A percentile compares a stretch with the other conserved stretches of the same genome.
These are phyloP conservation scores for Aspergillus pseudotamarii DNA, from an alignment of 2,329 filamentous ascomycete species.

Conservation along the genomic window DNA sequence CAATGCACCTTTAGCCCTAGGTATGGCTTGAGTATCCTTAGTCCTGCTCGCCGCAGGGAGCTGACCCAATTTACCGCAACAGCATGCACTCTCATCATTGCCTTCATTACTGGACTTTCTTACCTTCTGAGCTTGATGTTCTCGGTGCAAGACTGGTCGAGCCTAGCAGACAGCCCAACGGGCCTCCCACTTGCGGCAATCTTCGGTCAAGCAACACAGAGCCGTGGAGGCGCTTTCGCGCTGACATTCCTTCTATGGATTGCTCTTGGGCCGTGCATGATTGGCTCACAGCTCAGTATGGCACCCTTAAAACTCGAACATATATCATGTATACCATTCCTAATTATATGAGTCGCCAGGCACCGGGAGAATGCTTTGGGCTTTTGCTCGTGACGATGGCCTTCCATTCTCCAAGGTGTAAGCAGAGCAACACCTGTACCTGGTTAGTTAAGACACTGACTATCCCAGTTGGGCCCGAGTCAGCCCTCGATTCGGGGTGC, in stretches of 20 bases:
- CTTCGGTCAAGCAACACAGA: conserved; percentile 61
- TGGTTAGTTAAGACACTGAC: neutral
- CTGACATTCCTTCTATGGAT: conserved; percentile 49
- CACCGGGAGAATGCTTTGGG: conserved; percentile 61
- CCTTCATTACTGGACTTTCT: conserved; percentile 53
- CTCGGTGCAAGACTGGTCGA: conserved; percentile 52
- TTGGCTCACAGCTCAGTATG: conserved; percentile 37
- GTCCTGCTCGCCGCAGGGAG: neutral
- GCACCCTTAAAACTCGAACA: conserved; percentile 15
- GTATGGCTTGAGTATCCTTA: conserved; percentile 10
- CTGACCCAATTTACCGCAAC: conserved; percentile 19
- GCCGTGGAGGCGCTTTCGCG: conserved; percentile 53
- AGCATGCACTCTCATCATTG: conserved; percentile 53
- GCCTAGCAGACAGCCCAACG: conserved; percentile 39
- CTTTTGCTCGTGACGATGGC: conserved; percentile 58
- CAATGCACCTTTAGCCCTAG: conserved; percentile 37
- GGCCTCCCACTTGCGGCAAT: conserved; percentile 68
- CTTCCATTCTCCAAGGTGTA: conserved; percentile 34
- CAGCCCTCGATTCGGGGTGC: conserved; percentile 43
- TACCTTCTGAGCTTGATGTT: conserved; percentile 58
- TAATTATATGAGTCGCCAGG: conserved; percentile 31
- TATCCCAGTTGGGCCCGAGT: conserved; percentile 49
- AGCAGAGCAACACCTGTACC: neutral
- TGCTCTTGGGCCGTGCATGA: conserved; percentile 36
- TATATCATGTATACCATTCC: neutral